Evolutionary conservation across 2,329 filamentous ascomycete species (phyloP), one percentile per base, ranked within the genome.

Genomic region (Mariannaea elegans): DNA sequence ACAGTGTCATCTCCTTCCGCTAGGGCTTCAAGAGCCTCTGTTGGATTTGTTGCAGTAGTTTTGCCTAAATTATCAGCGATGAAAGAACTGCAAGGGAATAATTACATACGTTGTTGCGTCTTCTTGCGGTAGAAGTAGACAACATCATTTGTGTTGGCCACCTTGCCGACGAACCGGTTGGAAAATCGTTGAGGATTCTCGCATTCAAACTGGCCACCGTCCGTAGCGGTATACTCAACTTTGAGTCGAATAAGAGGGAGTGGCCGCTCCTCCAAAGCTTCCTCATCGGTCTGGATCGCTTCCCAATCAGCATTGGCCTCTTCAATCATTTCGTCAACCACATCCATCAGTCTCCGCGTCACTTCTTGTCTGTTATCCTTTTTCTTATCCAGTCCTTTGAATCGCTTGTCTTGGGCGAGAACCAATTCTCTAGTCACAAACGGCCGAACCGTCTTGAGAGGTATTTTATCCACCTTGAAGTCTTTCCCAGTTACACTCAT

Each of bases 101-200:
- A 4, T 1, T 19, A 65, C 73, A 50, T 67, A 73, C 75, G 71
- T n/a, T 73, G 71, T 2, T 75, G 77, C n/a, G 86, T 85, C 77
- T 97, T 98, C 78, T 94, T 97, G 56, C 92, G 87, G 75, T 97
- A 89, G 73, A 97, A 98, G 71, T 94, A 91, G 1, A 99, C 89
- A 0, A 99, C 93, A 69, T 99, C 95, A 67, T 94, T 96, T 9
- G 90, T 89, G 72, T 99, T 99, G 59, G 95, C 95, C 1, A 99
- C 94, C 71, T 88, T 91, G n/a, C 89, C 90, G 1, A 90, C 84
- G 68, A 98, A 99, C 3, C 93, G 87, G 73, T 97, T 97, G 0
- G 94, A 98, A 71, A 98, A 97, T 8, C 95, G 88, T 73, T 98
- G 95, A 0, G 95, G 94, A 62, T 99, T 99, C 74, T 98, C 95